Evolutionary conservation across 2,329 filamentous ascomycete species (phyloP).

Genomic region (Sclerotinia nivalis): DNA sequence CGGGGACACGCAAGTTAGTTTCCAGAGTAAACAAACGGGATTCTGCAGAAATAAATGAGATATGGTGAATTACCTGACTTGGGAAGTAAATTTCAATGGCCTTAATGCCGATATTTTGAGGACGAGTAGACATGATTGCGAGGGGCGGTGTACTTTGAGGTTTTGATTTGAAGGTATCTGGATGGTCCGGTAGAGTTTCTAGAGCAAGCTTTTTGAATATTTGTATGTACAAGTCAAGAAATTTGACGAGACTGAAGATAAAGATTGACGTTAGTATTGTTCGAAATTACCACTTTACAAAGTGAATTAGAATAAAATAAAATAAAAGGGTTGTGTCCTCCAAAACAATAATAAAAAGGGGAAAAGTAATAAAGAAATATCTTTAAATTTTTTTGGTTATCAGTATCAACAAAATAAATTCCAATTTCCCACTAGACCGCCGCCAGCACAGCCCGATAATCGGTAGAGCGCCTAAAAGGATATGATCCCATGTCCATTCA

Average conservation of each 20-base stretch:
- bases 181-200: not conserved
- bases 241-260: conserved; percentile 17
- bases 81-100: conserved; percentile 90
- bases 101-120: conserved; percentile 89
- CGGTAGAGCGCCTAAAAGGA: conserved; percentile 15
- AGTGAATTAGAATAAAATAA: not conserved
- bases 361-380: conserved; percentile 12
- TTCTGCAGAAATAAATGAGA: not conserved
- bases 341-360: not conserved
- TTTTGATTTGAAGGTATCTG: conserved; percentile 7
- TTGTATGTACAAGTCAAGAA: conserved; percentile 18
- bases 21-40: not conserved
- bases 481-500: conserved; percentile 5
- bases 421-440: conserved; percentile 13
- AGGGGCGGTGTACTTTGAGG: conserved; percentile 33
- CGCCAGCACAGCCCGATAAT: conserved; percentile 19
- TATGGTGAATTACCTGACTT: conserved; percentile 65
- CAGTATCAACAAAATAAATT: conserved; percentile 5
- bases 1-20: conserved; percentile 19
- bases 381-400: conserved; percentile 1
- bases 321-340: not conserved
- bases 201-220: not conserved
- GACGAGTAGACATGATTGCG: conserved; percentile 67
- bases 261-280: conserved; percentile 23
- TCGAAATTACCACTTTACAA: not conserved